Evolutionary conservation across 2,329 filamentous ascomycete species (phyloP).

Genomic region (Tolypocladium paradoxum): DNA sequence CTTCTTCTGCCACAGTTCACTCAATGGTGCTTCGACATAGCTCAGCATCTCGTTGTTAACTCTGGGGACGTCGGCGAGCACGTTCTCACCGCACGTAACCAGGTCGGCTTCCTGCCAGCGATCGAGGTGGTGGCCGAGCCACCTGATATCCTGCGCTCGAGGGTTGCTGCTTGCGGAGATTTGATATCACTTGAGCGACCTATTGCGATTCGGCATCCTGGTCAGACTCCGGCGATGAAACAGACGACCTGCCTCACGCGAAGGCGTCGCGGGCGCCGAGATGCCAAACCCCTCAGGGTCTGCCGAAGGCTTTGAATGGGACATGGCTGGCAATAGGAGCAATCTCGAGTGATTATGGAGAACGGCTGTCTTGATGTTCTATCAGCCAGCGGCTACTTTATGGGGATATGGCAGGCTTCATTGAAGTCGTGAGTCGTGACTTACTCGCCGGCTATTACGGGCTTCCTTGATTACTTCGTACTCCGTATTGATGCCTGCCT

Average conservation of each 20-base stretch:
- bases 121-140: neutral
- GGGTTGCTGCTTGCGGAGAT: neutral
- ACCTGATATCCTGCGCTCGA: neutral
- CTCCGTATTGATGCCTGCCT: too few relatives aligned
- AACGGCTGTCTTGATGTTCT: too few relatives aligned
- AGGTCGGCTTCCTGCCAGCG: conserved; percentile 5
- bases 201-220: conserved; percentile 2
- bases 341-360: too few relatives aligned
- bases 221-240: neutral
- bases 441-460: too few relatives aligned
- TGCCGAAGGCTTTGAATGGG: neutral
- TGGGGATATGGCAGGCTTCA: too few relatives aligned
- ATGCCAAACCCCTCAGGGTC: conserved; percentile 1
- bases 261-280: neutral
- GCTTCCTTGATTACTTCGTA: too few relatives aligned
- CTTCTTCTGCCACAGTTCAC: neutral
- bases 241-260: neutral
- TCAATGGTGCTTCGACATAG: neutral
- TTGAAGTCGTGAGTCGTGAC: too few relatives aligned
- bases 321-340: too few relatives aligned
- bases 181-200: neutral
- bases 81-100: conserved; percentile 3
- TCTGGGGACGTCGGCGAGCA: neutral
- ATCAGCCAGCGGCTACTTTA: too few relatives aligned
- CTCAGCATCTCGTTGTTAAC: neutral